Percentiles rank a stretch among this genome's conserved stretches.
Conservation (phyloP, 345 rosid genomes). For the Heritiera littoralis region DNA sequence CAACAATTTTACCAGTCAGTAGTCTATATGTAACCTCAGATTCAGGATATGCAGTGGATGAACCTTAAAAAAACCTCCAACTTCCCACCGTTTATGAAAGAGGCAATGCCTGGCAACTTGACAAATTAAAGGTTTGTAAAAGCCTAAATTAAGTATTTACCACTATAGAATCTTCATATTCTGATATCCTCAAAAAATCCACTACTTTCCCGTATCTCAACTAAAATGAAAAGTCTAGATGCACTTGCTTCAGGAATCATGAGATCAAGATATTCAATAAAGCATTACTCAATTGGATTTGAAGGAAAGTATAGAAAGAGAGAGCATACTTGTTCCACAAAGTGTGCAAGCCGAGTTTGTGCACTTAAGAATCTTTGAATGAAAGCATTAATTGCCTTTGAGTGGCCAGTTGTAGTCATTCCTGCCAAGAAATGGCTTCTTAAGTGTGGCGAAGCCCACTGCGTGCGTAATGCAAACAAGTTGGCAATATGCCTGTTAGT, state of each 20-base stretch:
- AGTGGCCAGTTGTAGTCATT: slow-evolving; percentile 71
- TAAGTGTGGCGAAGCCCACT: slow-evolving; percentile 89
- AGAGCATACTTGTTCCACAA: slow-evolving; percentile 78
- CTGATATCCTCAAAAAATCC: neutral
- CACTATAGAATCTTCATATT: neutral
- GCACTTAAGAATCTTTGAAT: slow-evolving; percentile 92
- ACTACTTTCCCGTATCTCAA: neutral
- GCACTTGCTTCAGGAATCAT: slow-evolving; percentile 4
- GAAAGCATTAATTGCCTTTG: slow-evolving; percentile 83
- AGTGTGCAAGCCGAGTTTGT: slow-evolving; percentile 86
- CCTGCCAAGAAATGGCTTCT: slow-evolving; percentile 89
- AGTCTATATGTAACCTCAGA: neutral
- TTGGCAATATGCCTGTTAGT: slow-evolving; percentile 79
- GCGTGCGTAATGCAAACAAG: slow-evolving; percentile 62
- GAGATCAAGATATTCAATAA: neutral
- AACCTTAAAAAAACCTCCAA: neutral
- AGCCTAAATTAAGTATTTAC: neutral
- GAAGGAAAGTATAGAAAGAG: slow-evolving; percentile 21
- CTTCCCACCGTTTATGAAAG: neutral
- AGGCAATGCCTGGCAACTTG: neutral
- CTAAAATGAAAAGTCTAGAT: neutral
- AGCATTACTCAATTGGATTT: neutral
- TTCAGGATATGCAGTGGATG: neutral
- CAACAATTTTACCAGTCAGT: neutral
- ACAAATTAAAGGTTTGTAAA: slow-evolving; percentile 5